These are phyloP conservation scores for Rhododendron williamsianum DNA, from an alignment of 148 eudicot genomes.

Conservation along the genomic window DNA sequence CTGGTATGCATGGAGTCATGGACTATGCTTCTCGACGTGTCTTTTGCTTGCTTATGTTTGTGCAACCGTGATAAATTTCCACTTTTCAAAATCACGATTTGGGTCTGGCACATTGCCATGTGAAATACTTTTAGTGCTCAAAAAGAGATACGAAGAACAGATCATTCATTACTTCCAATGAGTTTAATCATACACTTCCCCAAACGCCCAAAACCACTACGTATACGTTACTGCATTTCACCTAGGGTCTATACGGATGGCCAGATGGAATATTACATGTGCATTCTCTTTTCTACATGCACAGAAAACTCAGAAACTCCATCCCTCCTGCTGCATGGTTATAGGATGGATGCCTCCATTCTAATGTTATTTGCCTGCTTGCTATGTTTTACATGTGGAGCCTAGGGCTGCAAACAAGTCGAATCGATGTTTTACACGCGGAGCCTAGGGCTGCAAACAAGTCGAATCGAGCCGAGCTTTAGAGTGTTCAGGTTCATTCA, in stretches of 20 bases:
- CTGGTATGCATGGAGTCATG: neutral
- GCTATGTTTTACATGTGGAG: neutral
- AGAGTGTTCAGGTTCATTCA: too few species aligned
- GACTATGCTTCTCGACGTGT: neutral
- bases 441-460: too few species aligned
- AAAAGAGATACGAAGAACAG: too few species aligned
- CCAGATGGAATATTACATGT: neutral
- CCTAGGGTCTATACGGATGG: neutral
- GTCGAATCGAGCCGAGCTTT: too few species aligned
- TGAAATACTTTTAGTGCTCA: too few species aligned
- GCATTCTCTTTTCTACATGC: neutral
- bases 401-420: too few species aligned
- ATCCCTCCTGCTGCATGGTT: neutral
- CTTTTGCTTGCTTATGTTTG: neutral
- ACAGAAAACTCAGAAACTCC: neutral
- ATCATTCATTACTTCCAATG: neutral
- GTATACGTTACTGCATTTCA: neutral
- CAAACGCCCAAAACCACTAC: neutral
- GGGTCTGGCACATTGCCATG: neutral
- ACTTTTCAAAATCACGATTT: neutral
- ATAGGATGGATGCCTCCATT: neutral
- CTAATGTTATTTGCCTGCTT: neutral
- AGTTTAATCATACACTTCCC: neutral
- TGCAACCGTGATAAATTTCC: neutral
- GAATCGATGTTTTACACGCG: neutral